Conservation (phyloP, 495 filamentous ascomycete genomes). For the Beverwykella pulmonaria region DNA sequence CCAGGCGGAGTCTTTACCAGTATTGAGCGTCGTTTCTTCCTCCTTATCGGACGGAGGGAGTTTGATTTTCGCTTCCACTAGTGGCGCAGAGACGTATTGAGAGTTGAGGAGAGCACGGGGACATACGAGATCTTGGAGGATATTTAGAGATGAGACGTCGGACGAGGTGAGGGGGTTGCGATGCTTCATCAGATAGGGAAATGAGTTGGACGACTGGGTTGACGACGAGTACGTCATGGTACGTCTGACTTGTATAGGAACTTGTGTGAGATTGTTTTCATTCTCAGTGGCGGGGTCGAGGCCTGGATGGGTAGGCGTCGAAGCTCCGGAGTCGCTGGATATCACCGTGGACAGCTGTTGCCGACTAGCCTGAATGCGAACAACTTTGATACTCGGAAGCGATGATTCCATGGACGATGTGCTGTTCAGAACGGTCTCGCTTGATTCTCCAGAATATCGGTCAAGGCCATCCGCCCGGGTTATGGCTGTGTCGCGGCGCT, state of each 20-base stretch:
- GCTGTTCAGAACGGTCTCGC: slow-evolving; percentile 23
- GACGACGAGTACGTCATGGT: slow-evolving; percentile 7
- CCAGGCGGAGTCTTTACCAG: slow-evolving; percentile 6
- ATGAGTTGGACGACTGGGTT: slow-evolving; percentile 21
- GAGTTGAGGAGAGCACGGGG: slow-evolving; percentile 36
- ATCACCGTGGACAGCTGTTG: slow-evolving; percentile 38
- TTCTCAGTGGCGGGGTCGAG: background rate
- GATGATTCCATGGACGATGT: background rate
- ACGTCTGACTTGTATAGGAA: background rate
- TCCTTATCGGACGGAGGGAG: slow-evolving; percentile 30
- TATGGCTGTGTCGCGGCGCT: slow-evolving; percentile 23
- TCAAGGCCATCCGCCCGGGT: background rate
- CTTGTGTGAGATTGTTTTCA: slow-evolving; percentile 4
- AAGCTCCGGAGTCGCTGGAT: slow-evolving; percentile 28
- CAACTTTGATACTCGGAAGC: slow-evolving; percentile 16
- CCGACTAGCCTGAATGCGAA: slow-evolving; percentile 25
- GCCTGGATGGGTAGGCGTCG: background rate
- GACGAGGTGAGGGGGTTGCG: slow-evolving; percentile 24
- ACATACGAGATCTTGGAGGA: slow-evolving; percentile 40
- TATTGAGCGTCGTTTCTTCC: slow-evolving; percentile 29
- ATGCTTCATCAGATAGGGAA: slow-evolving; percentile 19
- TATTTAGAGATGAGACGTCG: slow-evolving; percentile 35
- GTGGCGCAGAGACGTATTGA: slow-evolving; percentile 36
- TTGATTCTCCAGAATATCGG: slow-evolving; percentile 30
- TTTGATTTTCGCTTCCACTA: slow-evolving; percentile 37